Base-by-base conservation (phyloP, 306 rosid species). In the Purshia tridentata region DNA sequence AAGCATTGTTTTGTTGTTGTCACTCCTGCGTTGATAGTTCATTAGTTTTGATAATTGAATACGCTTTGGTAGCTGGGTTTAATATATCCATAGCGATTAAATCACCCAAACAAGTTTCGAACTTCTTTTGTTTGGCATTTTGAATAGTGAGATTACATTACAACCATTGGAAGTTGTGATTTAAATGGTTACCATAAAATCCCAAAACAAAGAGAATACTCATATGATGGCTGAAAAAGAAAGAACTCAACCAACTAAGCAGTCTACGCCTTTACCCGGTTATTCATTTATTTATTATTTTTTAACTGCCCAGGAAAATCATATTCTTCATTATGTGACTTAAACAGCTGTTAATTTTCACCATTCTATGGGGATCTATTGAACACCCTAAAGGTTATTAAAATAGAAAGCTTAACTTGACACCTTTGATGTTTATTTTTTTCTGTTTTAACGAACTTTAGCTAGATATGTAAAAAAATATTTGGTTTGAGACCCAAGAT, bases 1-100 rank as follows among this genome's bases (percentile, higher is more conserved):
- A 83, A 88, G 99, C 52, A 35, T 56, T 29, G 23, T 11, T 18
- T 9, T 29, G 3, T 9, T 5, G 3, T 9, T 18, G 6, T 6
- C 9, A 4, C 1, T 39, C 23, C 3, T 35, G 53, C 9, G 16
- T 7, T 42, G 8, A 0, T 11, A 15, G 14, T 6, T 52, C 48
- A 2, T n/a, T 50, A 10, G 3, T 54, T 4, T n/a, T 69, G 62
- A 42, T 52, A 11, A 54, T 11, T 9, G 35, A 29, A 29, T 29
- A 29, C 35, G 2, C 35, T 29, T 47, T 5, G 47, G 1, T 47
- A 47, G 2, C 3, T 47, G 4, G 51, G 51, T 47, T 47, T 47
- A 47, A 9, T 9, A 47, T 47, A 47, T 47, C 51, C 51, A 4
- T 47, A 47, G 51, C 51, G 35, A 47, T 9, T 11, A 9, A 47